Base-by-base conservation (phyloP, 768 basidiomycete genomes). In the Pholiota molesta region DNA sequence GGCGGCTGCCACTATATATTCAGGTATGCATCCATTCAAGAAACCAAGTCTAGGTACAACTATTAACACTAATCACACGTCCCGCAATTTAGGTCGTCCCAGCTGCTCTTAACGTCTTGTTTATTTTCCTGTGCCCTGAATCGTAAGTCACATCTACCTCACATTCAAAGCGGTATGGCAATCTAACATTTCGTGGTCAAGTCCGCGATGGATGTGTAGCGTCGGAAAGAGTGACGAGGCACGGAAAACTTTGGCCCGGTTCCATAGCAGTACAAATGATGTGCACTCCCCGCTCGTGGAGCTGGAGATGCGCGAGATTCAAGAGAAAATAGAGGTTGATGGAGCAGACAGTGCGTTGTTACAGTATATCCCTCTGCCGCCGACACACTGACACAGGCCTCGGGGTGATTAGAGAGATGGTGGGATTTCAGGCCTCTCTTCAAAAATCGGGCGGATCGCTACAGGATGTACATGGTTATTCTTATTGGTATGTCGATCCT, bases 401-500 rank as follows among this genome's bases (percentile, higher is more conserved):
- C 6, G 21, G 33, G 17, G 13, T 42, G 7, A 39, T 23, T 35
- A 80, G 81, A 82, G 63, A 69, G 70, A 33, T 85, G 79, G 78
- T 86, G 84, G 84, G 83, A 85, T 68, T 85, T 83, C 74, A 71
- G 81, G 42, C 78, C 79, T 11, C 69, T 85, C 23, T 84, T 86
- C 73, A 75, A 72, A 44, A 81, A 77, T 37, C 71, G 72, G 8
- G 78, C 77, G 9, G 78, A 81, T 68, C 73, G 83, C 55, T 81
- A 81, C 68, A 74, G 83, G 21, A 76, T 80, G 23, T 79, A 78
- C 57, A 81, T 85, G 78, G 80, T 82, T 52, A 79, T 83, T 57
- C 71, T 85, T 40, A 82, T 84, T 52, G 82, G 81, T 78, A 59
- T 39, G 69, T 62, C 1, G 23, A 52, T 47, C 7, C 5, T 28